Base-by-base conservation (phyloP, 163 green algal species). In the Scenedesmus sp. region DNA sequence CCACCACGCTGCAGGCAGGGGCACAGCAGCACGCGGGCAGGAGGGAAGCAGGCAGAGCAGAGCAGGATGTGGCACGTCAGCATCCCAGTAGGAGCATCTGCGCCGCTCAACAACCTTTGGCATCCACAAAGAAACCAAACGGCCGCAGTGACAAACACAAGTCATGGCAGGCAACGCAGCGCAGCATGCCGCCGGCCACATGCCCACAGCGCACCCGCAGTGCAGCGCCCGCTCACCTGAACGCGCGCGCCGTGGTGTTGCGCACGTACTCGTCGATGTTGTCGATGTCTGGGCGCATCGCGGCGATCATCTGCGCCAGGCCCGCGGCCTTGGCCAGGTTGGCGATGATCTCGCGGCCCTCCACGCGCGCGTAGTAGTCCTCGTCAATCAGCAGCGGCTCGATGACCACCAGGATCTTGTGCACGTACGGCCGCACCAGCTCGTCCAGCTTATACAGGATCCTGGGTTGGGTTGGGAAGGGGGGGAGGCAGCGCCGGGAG, bases 381-480 rank as follows among this genome's bases (percentile, higher is more conserved):
- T 99, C 98, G 90, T 99, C 98, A 93, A 99, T 99, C 18, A 99
- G 96, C 95, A 99, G 96, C 26, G 98, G 98, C 96, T 99, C 98
- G 88, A 99, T 99, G 82, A 99, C 98, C 54, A 99, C 98, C 92
- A 99, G 95, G 92, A 99, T 99, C 94, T 99, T 99, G 96, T 99
- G 98, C 91, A 99, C 98, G 88, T 98, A 99, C 4, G 98, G 98
- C 8, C 98, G 96, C 66, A 99, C 98, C 76, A 99, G 95, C 94
- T 99, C 98, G 89, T 99, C 98, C 93, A 99, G 96, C 94, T 99
- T 99, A 97, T 99, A 99, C 90, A 99, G 96, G 79, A 99, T 97
- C 88, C 94, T 93, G 88, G 34, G 34, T 46, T 46, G 34, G 34
- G 34, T 46, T 46, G 34, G 34, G 34, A 46, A 46, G 34, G 34